phyloP scores from a whole-genome alignment of 345 rosid species.

The Anastatica hierochuntica region DNA sequence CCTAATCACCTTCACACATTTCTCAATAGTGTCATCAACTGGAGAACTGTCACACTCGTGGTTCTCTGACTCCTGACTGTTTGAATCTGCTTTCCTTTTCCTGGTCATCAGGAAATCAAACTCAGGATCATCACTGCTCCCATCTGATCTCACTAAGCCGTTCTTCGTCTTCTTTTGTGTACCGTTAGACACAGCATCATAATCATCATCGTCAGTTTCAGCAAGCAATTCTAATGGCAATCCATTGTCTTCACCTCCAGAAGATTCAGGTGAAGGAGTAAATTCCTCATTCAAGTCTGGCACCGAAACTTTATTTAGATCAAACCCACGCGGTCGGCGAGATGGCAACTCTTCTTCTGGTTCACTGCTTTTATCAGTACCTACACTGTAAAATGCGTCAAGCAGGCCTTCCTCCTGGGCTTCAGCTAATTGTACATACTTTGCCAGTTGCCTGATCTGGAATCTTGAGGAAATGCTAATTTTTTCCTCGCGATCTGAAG shows the following conservation, averaged over 20 bases:
- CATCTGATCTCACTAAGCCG: constrained; percentile 48
- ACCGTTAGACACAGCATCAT: constrained; percentile 68
- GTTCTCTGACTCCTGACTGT: constrained; percentile 44
- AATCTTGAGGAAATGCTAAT: constrained; percentile 37
- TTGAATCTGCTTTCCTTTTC: constrained; percentile 52
- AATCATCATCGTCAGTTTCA: constrained; percentile 36
- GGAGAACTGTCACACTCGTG: constrained; percentile 81
- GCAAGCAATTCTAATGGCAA: constrained; percentile 47
- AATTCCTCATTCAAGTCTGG: constrained; percentile 91
- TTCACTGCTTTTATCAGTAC: constrained; percentile 47
- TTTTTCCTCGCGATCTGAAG: constrained; percentile 30
- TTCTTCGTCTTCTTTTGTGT: constrained; percentile 40
- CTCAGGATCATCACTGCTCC: constrained; percentile 44
- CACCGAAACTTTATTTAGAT: constrained; percentile 70
- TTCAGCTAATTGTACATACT: constrained; percentile 53
- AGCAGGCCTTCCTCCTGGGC: constrained; percentile 65
- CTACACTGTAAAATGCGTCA: constrained; percentile 58
- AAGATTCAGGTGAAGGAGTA: constrained; percentile 68
- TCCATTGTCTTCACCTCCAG: constrained; percentile 78
- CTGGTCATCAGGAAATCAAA: constrained; percentile 49
- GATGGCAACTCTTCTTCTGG: constrained; percentile 36
- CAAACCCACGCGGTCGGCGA: constrained; percentile 44
- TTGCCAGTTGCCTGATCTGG: constrained; percentile 64
- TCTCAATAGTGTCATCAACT: constrained; percentile 74
- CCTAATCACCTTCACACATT: constrained; percentile 71